Evolutionary conservation across 2,329 filamentous ascomycete species (phyloP), one percentile per base, ranked within the genome.

Genomic region (Lasiodiplodia sp.): DNA sequence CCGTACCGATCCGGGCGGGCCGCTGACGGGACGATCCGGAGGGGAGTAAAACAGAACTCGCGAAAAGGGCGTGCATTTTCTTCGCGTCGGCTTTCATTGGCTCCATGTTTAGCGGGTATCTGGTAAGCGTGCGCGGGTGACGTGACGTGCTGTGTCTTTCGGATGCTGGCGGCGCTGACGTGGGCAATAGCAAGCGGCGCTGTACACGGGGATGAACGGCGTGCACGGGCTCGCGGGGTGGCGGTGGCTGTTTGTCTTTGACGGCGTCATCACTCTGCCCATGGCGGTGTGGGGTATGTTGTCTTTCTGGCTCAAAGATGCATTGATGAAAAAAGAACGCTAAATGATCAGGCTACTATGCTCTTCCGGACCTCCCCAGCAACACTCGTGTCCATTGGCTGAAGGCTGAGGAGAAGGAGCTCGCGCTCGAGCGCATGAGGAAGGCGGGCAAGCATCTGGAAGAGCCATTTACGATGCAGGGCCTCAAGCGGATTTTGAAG

Each of bases 171-270:
- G 3, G 28, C 4, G 31, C 47, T 65, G 47, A 65, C 11, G 1
- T 12, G 6, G 14, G n/a, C n/a, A n/a, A 28, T 4, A 62, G 57
- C 57, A 62, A 62, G 57, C 57, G 7, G 57, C 57, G 4, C 18
- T 62, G 11, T 74, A 76, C 31, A 66, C 73, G 40, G 70, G 74
- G 18, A 68, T 77, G 49, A 71, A 75, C 38, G 70, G 62, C 0
- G 68, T 72, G 23, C 71, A 66, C 2, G 71, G 72, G 14, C 72
- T 77, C 16, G 68, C 71, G 52, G 74, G 74, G 11, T 77, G 74
- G 75, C 73, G 74, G 40, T 77, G 75, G 74, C 73, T 77, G 0
- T 77, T 77, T 25, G 69, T 77, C 18, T 73, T 77, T 44, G 74
- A 77, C 11, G 74, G 75, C 4, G 72, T 73, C 14, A 75, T 76